A percentile compares a stretch with the other conserved stretches of the same genome.
Evolutionary conservation across 1,284 basidiomycete genomes (phyloP).

Genomic region (Pisolithus thermaeus): DNA sequence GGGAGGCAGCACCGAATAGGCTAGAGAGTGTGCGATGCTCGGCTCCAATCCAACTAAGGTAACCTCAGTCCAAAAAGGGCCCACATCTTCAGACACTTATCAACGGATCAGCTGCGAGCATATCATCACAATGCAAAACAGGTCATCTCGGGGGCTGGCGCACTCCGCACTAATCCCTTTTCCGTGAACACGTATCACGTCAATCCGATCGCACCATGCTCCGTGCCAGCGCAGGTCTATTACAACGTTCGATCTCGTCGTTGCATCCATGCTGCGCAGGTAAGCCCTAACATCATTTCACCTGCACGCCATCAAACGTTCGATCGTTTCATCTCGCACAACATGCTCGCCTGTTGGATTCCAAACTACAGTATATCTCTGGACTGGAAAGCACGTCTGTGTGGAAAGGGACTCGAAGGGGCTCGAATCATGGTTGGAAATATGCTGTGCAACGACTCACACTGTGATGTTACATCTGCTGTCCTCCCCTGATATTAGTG

Average conservation of each 20-base stretch:
- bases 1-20: conserved; percentile 7
- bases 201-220: conserved; percentile 21
- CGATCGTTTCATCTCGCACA: background rate
- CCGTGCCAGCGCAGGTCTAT: background rate
- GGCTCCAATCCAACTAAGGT: conserved; percentile 13
- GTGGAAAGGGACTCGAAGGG: background rate
- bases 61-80: conserved; percentile 16
- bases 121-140: conserved; percentile 11
- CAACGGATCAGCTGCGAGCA: conserved; percentile 7
- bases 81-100: conserved; percentile 15
- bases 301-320: background rate
- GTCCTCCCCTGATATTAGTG: too few relatives aligned
- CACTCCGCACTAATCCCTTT: conserved; percentile 13
- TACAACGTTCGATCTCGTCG: too few relatives aligned
- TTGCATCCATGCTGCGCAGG: background rate
- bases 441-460: background rate
- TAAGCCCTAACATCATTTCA: background rate
- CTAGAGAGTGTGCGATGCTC: too few relatives aligned
- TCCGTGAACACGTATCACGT: conserved; percentile 20
- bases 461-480: too few relatives aligned
- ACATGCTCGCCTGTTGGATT: background rate
- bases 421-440: background rate
- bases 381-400: background rate
- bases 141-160: conserved; percentile 17
- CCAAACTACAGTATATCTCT: background rate